Evolutionary conservation across 306 rosid species (phyloP).

Genomic region (Acacia crassicarpa): DNA sequence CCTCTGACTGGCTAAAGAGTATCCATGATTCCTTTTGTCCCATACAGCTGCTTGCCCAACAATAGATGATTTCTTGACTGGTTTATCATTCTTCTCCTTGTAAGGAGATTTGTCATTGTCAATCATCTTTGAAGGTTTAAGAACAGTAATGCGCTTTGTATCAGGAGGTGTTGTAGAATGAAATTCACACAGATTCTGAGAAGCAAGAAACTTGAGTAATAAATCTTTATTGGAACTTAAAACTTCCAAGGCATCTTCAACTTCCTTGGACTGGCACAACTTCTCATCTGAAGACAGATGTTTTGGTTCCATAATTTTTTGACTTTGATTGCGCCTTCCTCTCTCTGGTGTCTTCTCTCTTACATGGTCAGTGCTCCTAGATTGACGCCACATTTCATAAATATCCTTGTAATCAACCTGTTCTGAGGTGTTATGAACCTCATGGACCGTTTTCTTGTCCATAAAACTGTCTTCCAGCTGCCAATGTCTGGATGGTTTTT

Average conservation of each 20-base stretch:
- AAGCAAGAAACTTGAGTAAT: constrained; percentile 66
- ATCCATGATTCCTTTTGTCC: constrained; percentile 48
- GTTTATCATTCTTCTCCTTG: constrained; percentile 48
- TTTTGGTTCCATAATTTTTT: constrained; percentile 76
- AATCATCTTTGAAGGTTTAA: constrained; percentile 80
- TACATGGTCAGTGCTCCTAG: constrained; percentile 48
- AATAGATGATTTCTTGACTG: constrained; percentile 42
- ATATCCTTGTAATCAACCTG: constrained; percentile 55
- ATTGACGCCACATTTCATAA: constrained; percentile 73
- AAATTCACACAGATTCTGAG: constrained; percentile 56
- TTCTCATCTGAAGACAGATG: constrained; percentile 64
- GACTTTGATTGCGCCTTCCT: constrained; percentile 55
- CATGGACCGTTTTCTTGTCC: constrained; percentile 52
- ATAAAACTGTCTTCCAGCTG: constrained; percentile 48
- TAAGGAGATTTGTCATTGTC: constrained; percentile 43
- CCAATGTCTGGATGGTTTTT: constrained; percentile 50
- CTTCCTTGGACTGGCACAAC: constrained; percentile 69
- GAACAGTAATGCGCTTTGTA: constrained; percentile 73
- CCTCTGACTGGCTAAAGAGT: constrained; percentile 48
- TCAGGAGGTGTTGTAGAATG: constrained; percentile 57
- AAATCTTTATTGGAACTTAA: constrained; percentile 80
- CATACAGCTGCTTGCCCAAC: constrained; percentile 44
- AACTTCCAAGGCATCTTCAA: constrained; percentile 78
- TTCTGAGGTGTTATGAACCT: constrained; percentile 48
- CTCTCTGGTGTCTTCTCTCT: constrained; percentile 66